phyloP scores from a whole-genome alignment of 2,329 filamentous ascomycete genomes.

The Cylindrodendrum hubeiense region DNA sequence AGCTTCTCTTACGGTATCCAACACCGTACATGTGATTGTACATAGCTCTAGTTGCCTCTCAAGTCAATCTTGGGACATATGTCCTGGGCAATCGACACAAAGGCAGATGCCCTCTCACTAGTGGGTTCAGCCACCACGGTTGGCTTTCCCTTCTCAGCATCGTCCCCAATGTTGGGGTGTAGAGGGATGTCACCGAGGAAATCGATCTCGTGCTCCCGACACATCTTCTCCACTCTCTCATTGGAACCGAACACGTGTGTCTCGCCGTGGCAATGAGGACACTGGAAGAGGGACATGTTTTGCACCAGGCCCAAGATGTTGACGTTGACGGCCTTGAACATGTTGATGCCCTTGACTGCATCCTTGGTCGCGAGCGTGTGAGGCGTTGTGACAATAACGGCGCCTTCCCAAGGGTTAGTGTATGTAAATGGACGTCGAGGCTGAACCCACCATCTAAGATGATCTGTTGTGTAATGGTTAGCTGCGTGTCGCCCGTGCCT shows the following conservation, averaged over 20 bases:
- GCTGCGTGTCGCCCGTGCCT: constrained; percentile 93
- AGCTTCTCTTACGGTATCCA: constrained; percentile 10
- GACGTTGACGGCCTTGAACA: constrained; percentile 89
- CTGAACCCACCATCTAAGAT: constrained; percentile 78
- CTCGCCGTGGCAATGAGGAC: constrained; percentile 80
- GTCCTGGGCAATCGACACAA: constrained; percentile 75
- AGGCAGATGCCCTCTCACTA: constrained; percentile 78
- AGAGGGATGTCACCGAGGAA: constrained; percentile 91
- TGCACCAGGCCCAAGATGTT: constrained; percentile 89
- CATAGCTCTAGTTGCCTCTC: constrained; percentile 18
- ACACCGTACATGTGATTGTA: constrained; percentile 19
- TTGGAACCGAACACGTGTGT: constrained; percentile 81
- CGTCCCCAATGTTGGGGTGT: constrained; percentile 86
- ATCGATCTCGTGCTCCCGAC: constrained; percentile 78
- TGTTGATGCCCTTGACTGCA: constrained; percentile 89
- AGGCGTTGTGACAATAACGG: constrained; percentile 91
- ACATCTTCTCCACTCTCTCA: constrained; percentile 76
- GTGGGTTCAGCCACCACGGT: constrained; percentile 90
- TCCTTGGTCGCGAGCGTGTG: constrained; percentile 94
- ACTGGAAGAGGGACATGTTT: constrained; percentile 90
- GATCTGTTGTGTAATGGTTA: constrained; percentile 97
- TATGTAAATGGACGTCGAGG: not conserved
- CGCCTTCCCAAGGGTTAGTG: constrained; percentile 60
- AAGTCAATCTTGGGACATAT: constrained; percentile 61
- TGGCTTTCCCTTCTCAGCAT: constrained; percentile 88